Evolutionary conservation across 305 asterid species (phyloP), one percentile per base, ranked within the genome.

Genomic region (Plantago rigida): DNA sequence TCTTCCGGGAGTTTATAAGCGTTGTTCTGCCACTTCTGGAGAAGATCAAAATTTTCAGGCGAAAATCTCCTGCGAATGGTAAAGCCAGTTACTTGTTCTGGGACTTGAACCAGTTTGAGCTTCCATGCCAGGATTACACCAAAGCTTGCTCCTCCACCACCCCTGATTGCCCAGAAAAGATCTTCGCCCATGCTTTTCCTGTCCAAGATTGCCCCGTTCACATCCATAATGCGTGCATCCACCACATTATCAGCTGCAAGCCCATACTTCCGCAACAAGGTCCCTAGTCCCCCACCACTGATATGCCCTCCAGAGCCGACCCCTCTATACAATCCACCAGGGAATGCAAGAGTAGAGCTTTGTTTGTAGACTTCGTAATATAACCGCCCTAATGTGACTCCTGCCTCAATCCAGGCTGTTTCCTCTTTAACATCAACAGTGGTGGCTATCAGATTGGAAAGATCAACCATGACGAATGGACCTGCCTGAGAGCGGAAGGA

Each of bases 181-280:
- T 75, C 83, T 56, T 73, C 70, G 0, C 82, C 83, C 86, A 81
- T 81, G 0, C 15, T 36, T 44, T 54, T 9, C 9, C 75, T 47
- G 5, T 73, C 75, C 1, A 66, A 75, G 22, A 78, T 67, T 41
- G 13, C 14, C 0, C 80, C 82, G 1, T 78, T 55, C 0, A 28
- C 78, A 7, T 71, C 72, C 67, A 73, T 57, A 8, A 81, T 29
- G 12, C 68, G 62, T 0, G 80, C 83, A 61, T 81, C 77, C 0
- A 75, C 10, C 3, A 81, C 73, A 14, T 81, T 75, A 61, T 78
- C 86, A 0, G 78, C 65, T 0, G 81, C 69, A 7, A 78, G 66
- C 1, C 83, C 83, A 14, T 70, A 66, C 58, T 52, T 52, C 0
- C 58, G 9, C 58, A 24, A 9, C 15, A 51, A 9, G 36, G 57